Conservation (phyloP, 768 basidiomycete species). For the Terana coerulea region DNA sequence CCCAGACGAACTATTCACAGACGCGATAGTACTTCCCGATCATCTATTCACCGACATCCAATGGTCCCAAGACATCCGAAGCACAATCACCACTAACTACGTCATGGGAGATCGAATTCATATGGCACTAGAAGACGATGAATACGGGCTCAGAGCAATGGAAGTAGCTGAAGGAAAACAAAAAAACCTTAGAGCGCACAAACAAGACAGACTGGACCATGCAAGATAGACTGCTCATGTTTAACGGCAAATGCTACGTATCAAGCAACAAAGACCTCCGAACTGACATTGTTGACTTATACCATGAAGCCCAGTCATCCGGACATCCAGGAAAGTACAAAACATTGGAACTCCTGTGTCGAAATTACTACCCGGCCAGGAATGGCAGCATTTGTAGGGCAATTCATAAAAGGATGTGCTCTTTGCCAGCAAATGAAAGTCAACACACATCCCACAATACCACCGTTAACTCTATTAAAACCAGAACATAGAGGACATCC, state of each 20-base stretch:
- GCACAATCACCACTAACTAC: neutral
- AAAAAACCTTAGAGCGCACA: too few relatives aligned
- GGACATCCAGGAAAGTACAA: constrained; percentile 28
- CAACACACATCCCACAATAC: constrained; percentile 2
- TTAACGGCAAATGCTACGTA: constrained; percentile 1
- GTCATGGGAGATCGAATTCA: too few relatives aligned
- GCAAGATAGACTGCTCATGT: neutral
- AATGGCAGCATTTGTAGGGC: constrained; percentile 15
- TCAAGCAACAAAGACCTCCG: neutral
- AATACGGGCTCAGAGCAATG: too few relatives aligned
- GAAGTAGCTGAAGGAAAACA: neutral
- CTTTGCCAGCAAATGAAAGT: constrained; percentile 26
- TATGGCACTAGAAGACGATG: too few relatives aligned
- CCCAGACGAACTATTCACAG: neutral
- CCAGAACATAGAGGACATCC: neutral
- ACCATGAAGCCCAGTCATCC: constrained; percentile 22
- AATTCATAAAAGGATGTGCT: constrained; percentile 26
- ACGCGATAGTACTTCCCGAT: too few relatives aligned
- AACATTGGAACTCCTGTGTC: constrained; percentile 20
- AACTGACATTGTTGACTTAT: neutral
- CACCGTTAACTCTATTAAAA: neutral
- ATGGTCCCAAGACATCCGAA: neutral
- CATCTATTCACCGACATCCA: too few relatives aligned
- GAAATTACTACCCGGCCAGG: constrained; percentile 30
- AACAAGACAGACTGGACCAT: neutral